Base-by-base conservation (phyloP, 345 rosid species). In the Passiflora organensis region DNA sequence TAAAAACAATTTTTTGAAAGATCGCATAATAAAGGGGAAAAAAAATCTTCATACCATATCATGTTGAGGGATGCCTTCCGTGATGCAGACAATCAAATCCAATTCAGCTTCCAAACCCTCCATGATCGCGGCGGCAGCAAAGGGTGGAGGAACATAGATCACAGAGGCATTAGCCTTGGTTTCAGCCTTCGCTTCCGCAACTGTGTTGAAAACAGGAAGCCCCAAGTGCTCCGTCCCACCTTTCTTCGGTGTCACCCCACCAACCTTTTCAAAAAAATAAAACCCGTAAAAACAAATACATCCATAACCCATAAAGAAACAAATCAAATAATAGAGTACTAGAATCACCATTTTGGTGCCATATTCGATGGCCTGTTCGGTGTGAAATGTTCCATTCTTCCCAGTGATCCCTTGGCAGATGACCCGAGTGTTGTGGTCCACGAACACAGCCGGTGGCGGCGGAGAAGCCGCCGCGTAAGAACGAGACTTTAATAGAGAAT, bases 361-460 rank as follows among this genome's bases (percentile, higher is more conserved):
- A 56, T 89, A 87, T 59, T 94, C 97, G 48, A 89, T 89, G 75
- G 97, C 99, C 70, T 87, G 96, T 43, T 89, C 97, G 38, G 99
- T 85, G 79, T 89, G 96, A 67, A 89, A 89, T 22, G 95, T 89
- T 6, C 95, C 97, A 55, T 85, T 89, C 69, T 85, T 89, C 1
- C 99, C 97, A 19, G 97, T 94, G 74, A 94, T 86, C 10, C 99
- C 99, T 67, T 94, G 99, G 67, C 97, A 94, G 15, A 93, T 80
- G 43, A 93, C 81, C 37, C 99, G 80, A 0, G 90, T 87, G 70
- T 76, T 94, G 65, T 94, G 85, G 80, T 89, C 96, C 0, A 87
- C 95, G 71, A 93, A 93, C 1, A 87, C 99, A 0, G 97, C 83
- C n/a, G 96, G 87, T 38, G 73, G 80, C 34, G 79, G 68, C 2